phyloP scores from a whole-genome alignment of 768 basidiomycete species.

The Lentinula sp. region DNA sequence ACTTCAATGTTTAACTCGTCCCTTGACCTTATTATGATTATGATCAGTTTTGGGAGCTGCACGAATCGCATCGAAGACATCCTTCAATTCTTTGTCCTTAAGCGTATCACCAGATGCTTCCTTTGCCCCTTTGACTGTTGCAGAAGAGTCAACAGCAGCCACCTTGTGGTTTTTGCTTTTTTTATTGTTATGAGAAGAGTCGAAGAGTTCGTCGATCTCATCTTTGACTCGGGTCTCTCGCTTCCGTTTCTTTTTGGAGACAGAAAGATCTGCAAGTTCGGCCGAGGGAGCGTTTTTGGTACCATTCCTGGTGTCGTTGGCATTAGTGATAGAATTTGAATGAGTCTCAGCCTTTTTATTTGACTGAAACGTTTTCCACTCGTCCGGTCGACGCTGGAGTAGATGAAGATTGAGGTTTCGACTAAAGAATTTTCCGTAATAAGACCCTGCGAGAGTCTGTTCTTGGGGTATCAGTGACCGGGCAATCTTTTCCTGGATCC shows the following conservation, averaged over 20 bases:
- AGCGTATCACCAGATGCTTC: not conserved
- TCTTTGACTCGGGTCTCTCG: conserved; percentile 42
- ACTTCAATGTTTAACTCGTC: not conserved
- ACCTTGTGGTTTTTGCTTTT: not conserved
- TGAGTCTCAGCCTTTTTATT: conserved; percentile 7
- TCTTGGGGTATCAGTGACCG: conserved; percentile 71
- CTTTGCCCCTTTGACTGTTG: not conserved
- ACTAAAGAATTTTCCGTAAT: conserved; percentile 85
- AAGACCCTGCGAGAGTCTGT: conserved; percentile 64
- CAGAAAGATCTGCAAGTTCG: not conserved
- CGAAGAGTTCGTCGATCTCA: conserved; percentile 76
- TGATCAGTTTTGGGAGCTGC: not conserved
- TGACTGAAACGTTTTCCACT: conserved; percentile 77
- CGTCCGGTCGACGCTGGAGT: conserved; percentile 70
- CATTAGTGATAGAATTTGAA: not conserved
- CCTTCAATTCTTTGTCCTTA: not conserved
- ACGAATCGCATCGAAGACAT: conserved; percentile 1
- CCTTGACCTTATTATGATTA: not conserved
- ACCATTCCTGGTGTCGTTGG: conserved; percentile 21
- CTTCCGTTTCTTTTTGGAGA: conserved; percentile 34
- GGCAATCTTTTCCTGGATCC: conserved; percentile 81
- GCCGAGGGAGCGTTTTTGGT: conserved; percentile 10
- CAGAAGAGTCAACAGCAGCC: not conserved
- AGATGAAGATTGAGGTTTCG: conserved; percentile 74
- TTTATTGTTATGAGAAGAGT: conserved; percentile 11